phyloP scores from a whole-genome alignment of 257 asterid species.

The Dorcoceras hygrometricum region DNA sequence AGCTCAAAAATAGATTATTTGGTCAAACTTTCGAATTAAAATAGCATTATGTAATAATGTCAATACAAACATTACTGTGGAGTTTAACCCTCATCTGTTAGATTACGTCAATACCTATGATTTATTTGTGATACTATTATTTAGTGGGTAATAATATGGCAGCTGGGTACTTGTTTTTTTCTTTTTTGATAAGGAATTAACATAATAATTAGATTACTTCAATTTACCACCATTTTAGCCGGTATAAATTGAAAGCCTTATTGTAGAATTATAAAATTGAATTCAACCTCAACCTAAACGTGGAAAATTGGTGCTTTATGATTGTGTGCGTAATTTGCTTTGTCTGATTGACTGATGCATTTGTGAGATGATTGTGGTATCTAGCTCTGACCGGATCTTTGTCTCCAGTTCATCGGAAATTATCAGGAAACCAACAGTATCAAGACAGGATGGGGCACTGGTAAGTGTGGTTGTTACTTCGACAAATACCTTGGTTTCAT shows the following conservation, averaged over 20 bases:
- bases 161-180: not conserved
- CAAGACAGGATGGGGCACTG: constrained; percentile 96
- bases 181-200: too few relatives aligned
- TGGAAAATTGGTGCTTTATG: not conserved
- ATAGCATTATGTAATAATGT: too few relatives aligned
- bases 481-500: constrained; percentile 1
- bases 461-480: constrained; percentile 40
- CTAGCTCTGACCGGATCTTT: constrained; percentile 33
- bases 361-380: constrained; percentile 10
- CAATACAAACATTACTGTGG: too few relatives aligned
- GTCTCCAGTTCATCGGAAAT: constrained; percentile 82
- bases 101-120: not conserved
- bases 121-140: too few relatives aligned
- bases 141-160: not conserved
- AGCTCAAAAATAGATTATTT: not conserved
- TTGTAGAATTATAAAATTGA: too few relatives aligned
- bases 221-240: not conserved
- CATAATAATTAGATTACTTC: too few relatives aligned
- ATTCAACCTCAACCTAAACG: not conserved
- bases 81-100: not conserved
- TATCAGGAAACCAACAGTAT: constrained; percentile 81
- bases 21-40: not conserved
- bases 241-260: not conserved
- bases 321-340: not conserved
- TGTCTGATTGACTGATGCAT: too few relatives aligned